Evolutionary conservation across 805 yeast genomes (phyloP).

Genomic region (Monosporozyma servazzii): DNA sequence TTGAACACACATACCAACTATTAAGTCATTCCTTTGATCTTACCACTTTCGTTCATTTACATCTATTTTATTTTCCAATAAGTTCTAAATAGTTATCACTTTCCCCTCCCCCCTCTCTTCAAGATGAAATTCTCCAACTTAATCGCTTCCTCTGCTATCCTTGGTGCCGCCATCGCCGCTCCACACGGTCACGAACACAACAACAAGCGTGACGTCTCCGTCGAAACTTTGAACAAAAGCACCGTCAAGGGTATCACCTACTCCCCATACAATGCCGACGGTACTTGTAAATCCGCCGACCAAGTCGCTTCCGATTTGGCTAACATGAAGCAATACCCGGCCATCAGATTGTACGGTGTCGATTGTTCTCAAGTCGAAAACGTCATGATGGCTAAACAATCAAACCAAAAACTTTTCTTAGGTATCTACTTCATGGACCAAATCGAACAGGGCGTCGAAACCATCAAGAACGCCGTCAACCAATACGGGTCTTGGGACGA

Average conservation of each 20-base stretch:
- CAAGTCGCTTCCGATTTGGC: conserved; percentile 55
- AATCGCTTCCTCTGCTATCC: conserved; percentile 38
- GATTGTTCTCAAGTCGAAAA: conserved; percentile 75
- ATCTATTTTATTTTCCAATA: background rate
- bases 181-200: conserved; percentile 53
- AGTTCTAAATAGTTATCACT: background rate
- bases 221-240: conserved; percentile 33
- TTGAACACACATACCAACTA: conserved; percentile 4
- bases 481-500: conserved; percentile 71
- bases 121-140: conserved; percentile 44
- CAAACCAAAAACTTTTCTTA: conserved; percentile 60
- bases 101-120: background rate
- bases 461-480: conserved; percentile 52
- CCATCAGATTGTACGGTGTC: conserved; percentile 77
- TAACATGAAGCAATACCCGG: conserved; percentile 40
- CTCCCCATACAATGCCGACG: conserved; percentile 66
- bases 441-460: conserved; percentile 44
- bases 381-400: conserved; percentile 57
- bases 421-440: conserved; percentile 58
- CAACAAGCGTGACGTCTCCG: conserved; percentile 42
- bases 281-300: conserved; percentile 56
- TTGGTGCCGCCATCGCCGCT: conserved; percentile 44
- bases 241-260: conserved; percentile 68
- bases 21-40: conserved; percentile 9
- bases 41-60: background rate